Evolutionary conservation across 2,329 filamentous ascomycete species (phyloP), one percentile per base, ranked within the genome.

Genomic region (Colletotrichum filicis): DNA sequence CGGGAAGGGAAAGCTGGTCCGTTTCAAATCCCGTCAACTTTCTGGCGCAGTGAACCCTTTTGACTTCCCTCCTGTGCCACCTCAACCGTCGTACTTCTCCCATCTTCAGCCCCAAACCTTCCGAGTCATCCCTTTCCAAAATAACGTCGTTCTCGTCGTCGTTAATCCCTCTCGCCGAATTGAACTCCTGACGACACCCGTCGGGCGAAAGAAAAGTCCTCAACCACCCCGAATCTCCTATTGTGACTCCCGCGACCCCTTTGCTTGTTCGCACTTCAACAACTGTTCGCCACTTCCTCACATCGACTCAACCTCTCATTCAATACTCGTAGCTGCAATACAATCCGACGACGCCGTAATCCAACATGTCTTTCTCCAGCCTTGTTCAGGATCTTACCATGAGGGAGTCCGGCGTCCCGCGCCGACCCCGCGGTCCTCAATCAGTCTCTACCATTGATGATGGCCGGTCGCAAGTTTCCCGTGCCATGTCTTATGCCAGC

Each of bases 401-500:
- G 74, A 90, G 89, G 77, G 90, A 92, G 78, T 79, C 82, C 76
- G 81, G 84, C 76, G 84, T 81, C 75, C 78, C 84, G 24, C 86
- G 89, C 76, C 87, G 88, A 70, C 82, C 85, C 52, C 83, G 83
- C 61, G 84, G 84, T 68, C 84, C 83, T 30, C 81, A 83, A 5
- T 88, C 89, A 9, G 83, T 85, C 61, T 90, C 89, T 46, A 90
- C 87, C n/a, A 78, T 88, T 42, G 90, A 92, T 78, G 90, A 92
- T 79, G 84, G 86, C 58, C 83, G 87, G 55, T 92, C 90, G 62
- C 89, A 90, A 79, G 82, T 92, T 76, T 92, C 91, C 26, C 86
- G 89, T 67, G 89, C 90, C 78, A 90, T 90, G 87, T 92, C 90
- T 24, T 92, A 92, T 79, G 83, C 91, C 75, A 92, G 91, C 85